A percentile compares a stretch with the other conserved stretches of the same genome.
Evolutionary conservation across 163 green algal species (phyloP).

Genomic region (Scenedesmus sp.): DNA sequence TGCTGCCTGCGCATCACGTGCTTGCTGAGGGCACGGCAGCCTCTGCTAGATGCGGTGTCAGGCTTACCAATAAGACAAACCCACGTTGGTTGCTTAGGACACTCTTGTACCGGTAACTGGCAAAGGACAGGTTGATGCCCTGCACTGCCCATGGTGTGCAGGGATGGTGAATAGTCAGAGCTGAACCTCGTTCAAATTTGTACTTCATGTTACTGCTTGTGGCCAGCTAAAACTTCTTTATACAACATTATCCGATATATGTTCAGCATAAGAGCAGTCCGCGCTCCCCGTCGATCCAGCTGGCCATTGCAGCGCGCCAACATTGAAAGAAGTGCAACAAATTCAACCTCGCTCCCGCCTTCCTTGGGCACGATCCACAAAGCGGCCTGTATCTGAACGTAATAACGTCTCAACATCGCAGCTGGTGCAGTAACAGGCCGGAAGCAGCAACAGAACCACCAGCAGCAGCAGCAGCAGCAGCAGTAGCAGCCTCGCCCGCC

Average conservation of each 20-base stretch:
- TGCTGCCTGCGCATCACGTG: no score
- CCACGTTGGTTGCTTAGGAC: background rate
- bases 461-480: conserved; percentile 4
- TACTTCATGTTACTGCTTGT: background rate
- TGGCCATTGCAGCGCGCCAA: background rate
- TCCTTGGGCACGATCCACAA: no score
- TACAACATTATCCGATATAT: background rate
- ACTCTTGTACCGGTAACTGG: no score
- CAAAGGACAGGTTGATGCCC: no score
- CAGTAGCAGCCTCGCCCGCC: background rate
- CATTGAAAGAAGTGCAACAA: background rate
- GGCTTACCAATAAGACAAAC: background rate
- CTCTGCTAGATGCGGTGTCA: background rate
- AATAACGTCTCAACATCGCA: background rate
- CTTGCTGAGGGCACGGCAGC: background rate
- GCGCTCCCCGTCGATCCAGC: background rate
- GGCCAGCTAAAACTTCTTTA: background rate
- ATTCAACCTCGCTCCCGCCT: no score
- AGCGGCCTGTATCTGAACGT: background rate
- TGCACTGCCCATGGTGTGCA: no score
- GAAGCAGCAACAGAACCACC: background rate
- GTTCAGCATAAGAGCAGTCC: background rate
- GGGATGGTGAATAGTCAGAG: no score
- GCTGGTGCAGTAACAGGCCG: background rate
- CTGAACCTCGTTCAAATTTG: background rate